A percentile compares a stretch with the other conserved stretches of the same genome.
Conservation (phyloP, 2,329 filamentous ascomycete genomes). For the Blastomyces parvus region DNA sequence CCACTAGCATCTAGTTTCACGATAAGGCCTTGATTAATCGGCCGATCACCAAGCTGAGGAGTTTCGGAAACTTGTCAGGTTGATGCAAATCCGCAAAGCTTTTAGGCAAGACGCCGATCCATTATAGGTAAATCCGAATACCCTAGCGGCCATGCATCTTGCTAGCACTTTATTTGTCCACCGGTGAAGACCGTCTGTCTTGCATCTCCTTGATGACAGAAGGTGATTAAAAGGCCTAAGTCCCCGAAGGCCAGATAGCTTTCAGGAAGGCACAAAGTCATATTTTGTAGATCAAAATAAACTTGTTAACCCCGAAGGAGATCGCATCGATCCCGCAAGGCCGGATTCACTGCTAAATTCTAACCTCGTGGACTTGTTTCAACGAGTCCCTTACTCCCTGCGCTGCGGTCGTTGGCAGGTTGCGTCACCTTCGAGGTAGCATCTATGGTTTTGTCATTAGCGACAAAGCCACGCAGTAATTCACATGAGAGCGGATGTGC, state of each 20-base stretch:
- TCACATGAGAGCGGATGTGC: background rate
- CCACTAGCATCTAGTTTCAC: background rate
- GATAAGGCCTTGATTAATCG: conserved; percentile 5
- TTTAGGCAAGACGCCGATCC: background rate
- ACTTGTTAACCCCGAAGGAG: background rate
- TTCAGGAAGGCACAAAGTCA: background rate
- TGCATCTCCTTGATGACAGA: background rate
- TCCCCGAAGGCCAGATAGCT: background rate
- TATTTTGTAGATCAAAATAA: background rate
- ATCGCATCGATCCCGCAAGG: background rate
- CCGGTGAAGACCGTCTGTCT: background rate
- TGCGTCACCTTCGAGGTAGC: background rate
- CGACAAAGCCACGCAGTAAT: background rate
- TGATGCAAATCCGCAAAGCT: background rate
- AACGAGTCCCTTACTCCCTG: background rate
- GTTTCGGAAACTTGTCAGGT: background rate
- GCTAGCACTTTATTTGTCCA: background rate
- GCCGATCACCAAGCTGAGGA: background rate
- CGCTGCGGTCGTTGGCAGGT: background rate
- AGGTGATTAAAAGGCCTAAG: background rate
- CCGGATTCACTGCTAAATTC: background rate
- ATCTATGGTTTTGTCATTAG: background rate
- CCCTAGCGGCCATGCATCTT: background rate
- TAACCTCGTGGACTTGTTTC: background rate
- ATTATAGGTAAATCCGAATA: background rate